A percentile compares a stretch with the other conserved stretches of the same genome.
phyloP scores from a whole-genome alignment of 75 land plant species.

The Larix kaempferi region DNA sequence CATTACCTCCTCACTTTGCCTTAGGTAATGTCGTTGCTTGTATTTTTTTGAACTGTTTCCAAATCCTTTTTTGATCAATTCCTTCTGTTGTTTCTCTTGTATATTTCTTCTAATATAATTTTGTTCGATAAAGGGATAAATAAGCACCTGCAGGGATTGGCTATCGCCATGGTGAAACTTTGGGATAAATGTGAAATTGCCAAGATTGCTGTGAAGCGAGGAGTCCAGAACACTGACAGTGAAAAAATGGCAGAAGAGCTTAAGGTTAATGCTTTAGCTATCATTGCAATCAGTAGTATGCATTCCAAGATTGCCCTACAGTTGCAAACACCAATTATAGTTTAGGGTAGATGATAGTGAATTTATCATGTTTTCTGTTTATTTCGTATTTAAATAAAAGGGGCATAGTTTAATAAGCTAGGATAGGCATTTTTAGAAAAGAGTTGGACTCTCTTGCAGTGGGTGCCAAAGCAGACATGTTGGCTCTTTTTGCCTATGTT shows the following conservation, averaged over 20 bases:
- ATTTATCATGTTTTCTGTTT: neutral
- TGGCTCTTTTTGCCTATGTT: too few species aligned
- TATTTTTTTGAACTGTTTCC: neutral
- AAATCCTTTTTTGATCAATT: neutral
- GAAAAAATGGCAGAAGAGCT: constrained; percentile 90
- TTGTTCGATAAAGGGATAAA: constrained; percentile 62
- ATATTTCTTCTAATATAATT: neutral
- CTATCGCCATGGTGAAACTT: constrained; percentile 81
- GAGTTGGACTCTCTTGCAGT: too few species aligned
- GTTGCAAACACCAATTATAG: neutral
- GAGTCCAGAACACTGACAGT: constrained; percentile 79
- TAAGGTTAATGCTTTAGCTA: constrained; percentile 50
- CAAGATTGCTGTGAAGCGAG: constrained; percentile 90
- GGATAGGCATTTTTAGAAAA: too few species aligned
- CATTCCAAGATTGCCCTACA: neutral
- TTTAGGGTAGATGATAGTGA: neutral
- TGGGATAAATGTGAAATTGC: constrained; percentile 97
- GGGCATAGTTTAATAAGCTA: too few species aligned
- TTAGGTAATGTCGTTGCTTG: constrained; percentile 19
- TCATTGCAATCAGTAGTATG: neutral
- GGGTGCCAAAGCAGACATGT: too few species aligned
- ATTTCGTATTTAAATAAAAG: neutral
- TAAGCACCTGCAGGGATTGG: constrained; percentile 86
- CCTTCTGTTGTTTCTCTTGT: neutral
- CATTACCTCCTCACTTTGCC: constrained; percentile 51